phyloP scores from a whole-genome alignment of 2,329 filamentous ascomycete genomes.

The Aureobasidium sp. region DNA sequence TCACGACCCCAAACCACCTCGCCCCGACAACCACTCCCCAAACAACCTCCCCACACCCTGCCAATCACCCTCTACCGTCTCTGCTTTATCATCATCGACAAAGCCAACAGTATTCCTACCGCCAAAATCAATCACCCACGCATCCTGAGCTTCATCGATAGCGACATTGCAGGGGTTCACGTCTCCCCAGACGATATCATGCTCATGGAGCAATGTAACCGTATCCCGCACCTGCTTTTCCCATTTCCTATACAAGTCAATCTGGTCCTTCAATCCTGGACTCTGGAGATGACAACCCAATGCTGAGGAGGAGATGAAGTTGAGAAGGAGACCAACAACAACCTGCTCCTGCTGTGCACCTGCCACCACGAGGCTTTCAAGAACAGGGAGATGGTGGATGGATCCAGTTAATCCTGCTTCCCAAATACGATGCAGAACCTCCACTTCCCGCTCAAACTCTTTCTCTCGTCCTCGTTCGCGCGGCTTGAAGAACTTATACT shows the following conservation, averaged over 20 bases:
- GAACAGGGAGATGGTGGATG: background rate
- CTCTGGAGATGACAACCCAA: background rate
- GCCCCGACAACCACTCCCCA: background rate
- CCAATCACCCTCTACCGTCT: background rate
- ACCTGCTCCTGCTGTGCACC: background rate
- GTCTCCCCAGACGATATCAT: constrained; percentile 19
- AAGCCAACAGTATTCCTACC: constrained; percentile 7
- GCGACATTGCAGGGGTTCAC: constrained; percentile 19
- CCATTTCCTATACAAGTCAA: background rate
- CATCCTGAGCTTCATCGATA: constrained; percentile 16
- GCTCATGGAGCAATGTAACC: constrained; percentile 3
- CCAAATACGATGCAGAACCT: background rate
- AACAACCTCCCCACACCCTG: background rate
- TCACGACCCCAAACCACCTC: too few relatives aligned
- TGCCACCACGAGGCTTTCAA: background rate
- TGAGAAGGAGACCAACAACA: background rate
- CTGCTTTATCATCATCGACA: background rate
- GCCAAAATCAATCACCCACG: constrained; percentile 20
- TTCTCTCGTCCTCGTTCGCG: background rate
- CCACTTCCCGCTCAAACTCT: background rate
- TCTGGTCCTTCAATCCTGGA: background rate
- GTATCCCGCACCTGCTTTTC: background rate
- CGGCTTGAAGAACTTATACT: background rate
- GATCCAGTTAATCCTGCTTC: background rate
- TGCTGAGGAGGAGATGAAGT: background rate